These are phyloP conservation scores for Bromus sterilis DNA, from an alignment of 176 grass and related monocot genomes.

Conservation along the genomic window DNA sequence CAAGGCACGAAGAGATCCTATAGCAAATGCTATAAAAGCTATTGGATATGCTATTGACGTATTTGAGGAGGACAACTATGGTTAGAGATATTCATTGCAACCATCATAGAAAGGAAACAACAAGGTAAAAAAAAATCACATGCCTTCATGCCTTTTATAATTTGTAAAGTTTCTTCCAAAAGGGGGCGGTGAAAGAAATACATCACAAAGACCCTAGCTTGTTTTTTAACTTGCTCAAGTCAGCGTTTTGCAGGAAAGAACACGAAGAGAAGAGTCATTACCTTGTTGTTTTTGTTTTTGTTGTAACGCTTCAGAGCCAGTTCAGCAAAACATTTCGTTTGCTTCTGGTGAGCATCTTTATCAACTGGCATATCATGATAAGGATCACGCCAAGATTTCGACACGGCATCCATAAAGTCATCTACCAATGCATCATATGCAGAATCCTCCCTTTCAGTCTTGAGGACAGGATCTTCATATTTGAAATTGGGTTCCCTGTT, in stretches of 20 bases:
- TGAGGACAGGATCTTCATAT: no score
- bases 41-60: no score
- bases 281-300: constrained; percentile 5
- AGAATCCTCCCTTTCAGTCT: neutral
- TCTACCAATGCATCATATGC: neutral
- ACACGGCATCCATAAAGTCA: neutral
- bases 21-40: no score
- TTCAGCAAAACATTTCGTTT: neutral
- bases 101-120: no score
- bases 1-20: no score
- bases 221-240: no score
- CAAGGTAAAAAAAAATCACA: neutral
- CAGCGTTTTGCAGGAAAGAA: no score
- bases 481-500: no score
- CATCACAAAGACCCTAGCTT: neutral
- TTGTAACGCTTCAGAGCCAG: constrained; percentile 2
- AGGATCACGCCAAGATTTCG: neutral
- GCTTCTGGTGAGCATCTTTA: neutral
- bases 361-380: neutral
- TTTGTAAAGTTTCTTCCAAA: neutral
- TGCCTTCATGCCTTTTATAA: neutral
- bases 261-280: neutral
- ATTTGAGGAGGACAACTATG: no score
- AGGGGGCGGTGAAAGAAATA: neutral
- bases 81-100: no score